Base-by-base conservation (phyloP, 805 yeast species). In the Cyberlindnera samutprakarnensis region DNA sequence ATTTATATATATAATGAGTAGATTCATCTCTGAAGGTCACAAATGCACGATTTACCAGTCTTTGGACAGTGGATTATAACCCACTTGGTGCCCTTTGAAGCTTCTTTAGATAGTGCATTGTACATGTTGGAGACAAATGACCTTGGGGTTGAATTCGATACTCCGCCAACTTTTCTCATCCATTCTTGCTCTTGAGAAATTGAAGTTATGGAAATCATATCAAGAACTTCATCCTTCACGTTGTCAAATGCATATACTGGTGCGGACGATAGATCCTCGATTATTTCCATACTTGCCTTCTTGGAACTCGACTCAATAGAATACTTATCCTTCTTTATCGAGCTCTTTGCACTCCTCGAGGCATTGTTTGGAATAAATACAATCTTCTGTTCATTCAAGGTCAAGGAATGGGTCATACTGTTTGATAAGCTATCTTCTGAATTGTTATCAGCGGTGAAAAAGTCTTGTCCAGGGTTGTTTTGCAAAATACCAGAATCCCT, bases 241-340 rank as follows among this genome's bases (percentile, higher is more conserved):
- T 73, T 75, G 51, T 90, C 97, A 21, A 90, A 73, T 0, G 81
- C 72, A 28, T 87, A 65, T 1, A 90, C 71, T 0, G 96, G 90
- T 0, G 92, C 78, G 15, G 61, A 57, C 0, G 78, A 64, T 24
- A 90, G 53, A 9, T 63, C 66, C 30, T 68, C 66, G 25, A 86
- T 51, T 28, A 79, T 61, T 4, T 59, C 51, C 1, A 68, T 66
- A 0, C 83, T 67, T 0, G 82, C 81, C 33, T 70, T 66, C 39
- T 71, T 72, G 0, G 94, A 73, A 33, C 72, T 77, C 39, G 83
- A 86, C 38, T 85, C 95, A 25, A 75, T 55, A 13, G 75, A 75
- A 85, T 81, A 83, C 45, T 71, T 76, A 39, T 84, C 94, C 49
- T 73, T 75, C 49, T 78, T 79, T 49, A 78, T 83, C 38, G 75